Base-by-base conservation (phyloP, 1,139 yeast species). In the Spathaspora jeffriesii region DNA sequence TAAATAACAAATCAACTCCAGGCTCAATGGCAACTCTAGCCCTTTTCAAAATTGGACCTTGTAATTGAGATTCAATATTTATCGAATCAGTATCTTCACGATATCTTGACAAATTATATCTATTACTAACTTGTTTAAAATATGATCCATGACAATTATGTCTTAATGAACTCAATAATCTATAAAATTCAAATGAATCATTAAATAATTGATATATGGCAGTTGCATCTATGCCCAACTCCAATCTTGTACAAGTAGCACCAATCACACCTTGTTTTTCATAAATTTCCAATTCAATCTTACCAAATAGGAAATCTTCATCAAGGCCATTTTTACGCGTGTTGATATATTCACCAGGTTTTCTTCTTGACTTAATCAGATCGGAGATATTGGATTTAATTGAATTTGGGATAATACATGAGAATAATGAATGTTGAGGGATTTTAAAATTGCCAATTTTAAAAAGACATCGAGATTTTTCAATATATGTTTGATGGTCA, bases 11-110 rank as follows among this genome's bases (percentile, higher is more conserved):
- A 43, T 38, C 30, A 30, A 14, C 18, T 5, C 46, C 46, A 15
- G 23, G 30, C 22, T 39, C n/a, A n/a, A n/a, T 38, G n/a, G n/a
- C n/a, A n/a, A n/a, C n/a, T 34, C 36, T 43, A 15, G 14, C n/a
- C n/a, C n/a, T 30, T 18, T 32, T 32, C 21, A 15, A 11, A 18
- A n/a, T 20, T 13, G 38, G 31, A 1, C 22, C 40, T 6, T 8
- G 8, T 38, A 31, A 14, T 32, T 45, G 47, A 2, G 47, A 42
- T 27, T 45, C 47, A 13, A 21, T 27, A 4, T 32, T 18, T n/a
- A 28, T 28, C n/a, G 15, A 28, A 27, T 27, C 39, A 25, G 20
- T 13, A 6, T n/a, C 34, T n/a, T n/a, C 40, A 48, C 21, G 43
- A 32, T 31, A 41, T 41, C 39, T 21, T n/a, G 27, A 22, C 13